These are phyloP conservation scores for Spathaspora gorwiae DNA, from an alignment of 805 yeast species.

Conservation along the genomic window DNA sequence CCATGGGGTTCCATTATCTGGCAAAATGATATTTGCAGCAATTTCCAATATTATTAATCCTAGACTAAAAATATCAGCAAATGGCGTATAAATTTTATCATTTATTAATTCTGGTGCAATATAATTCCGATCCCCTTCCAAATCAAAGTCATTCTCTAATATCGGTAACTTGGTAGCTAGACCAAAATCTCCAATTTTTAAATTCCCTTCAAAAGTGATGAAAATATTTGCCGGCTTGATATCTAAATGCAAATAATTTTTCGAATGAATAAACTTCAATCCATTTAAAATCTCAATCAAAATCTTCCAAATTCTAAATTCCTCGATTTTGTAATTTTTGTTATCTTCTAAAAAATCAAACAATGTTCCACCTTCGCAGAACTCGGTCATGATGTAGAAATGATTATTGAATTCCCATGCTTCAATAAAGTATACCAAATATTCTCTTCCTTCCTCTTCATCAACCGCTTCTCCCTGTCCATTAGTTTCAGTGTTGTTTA, in stretches of 20 bases:
- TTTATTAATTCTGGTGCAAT: constrained; percentile 95
- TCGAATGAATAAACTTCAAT: constrained; percentile 70
- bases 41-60: constrained; percentile 92
- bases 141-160: constrained; percentile 61
- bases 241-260: constrained; percentile 78
- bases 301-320: constrained; percentile 97
- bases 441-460: constrained; percentile 64
- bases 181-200: constrained; percentile 96
- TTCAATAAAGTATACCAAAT: constrained; percentile 72
- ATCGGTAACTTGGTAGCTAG: constrained; percentile 82
- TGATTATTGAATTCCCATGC: constrained; percentile 79
- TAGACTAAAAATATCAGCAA: constrained; percentile 92
- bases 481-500: constrained; percentile 22
- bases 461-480: constrained; percentile 28
- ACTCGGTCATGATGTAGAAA: constrained; percentile 90
- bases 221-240: constrained; percentile 93
- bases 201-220: constrained; percentile 88
- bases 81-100: constrained; percentile 67
- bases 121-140: constrained; percentile 96
- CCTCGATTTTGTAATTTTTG: constrained; percentile 75
- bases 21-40: constrained; percentile 91
- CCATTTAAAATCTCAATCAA: constrained; percentile 80
- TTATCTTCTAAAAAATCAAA: constrained; percentile 75
- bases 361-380: constrained; percentile 89
- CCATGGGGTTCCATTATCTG: constrained; percentile 97